Base-by-base conservation (phyloP, 1,284 basidiomycete species). In the Rhodotorula sp. region DNA sequence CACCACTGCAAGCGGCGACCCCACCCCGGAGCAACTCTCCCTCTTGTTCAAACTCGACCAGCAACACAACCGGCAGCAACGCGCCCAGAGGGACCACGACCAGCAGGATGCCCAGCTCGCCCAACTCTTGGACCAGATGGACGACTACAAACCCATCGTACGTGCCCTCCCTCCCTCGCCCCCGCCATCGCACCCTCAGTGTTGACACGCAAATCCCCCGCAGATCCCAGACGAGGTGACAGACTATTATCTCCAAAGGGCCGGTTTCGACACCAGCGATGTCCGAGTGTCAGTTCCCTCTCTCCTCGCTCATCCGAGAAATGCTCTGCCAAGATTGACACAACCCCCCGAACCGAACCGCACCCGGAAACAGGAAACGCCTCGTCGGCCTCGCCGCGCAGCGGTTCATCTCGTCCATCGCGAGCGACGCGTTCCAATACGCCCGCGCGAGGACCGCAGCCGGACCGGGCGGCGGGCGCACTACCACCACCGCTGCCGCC, bases 181-280 rank as follows among this genome's bases (percentile, higher is more conserved):
- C n/a, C 34, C 34, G 34, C 34, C 34, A 34, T 34, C 34, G 34
- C 34, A n/a, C 34, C 34, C 34, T 34, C 34, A 34, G 34, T 34
- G 34, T 34, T 34, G 34, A 34, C 34, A 43, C 61, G 10, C 7
- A 57, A 55, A 47, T 47, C 57, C 21, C 54, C 34, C 21, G 47
- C 79, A 97, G 93, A 94, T 99, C 76, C 97, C 97, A 2, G 97
- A 95, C 80, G 94, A 99, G 81, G 94, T 99, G 21, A 97, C 95
- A 6, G 93, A 97, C 79, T 97, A 95, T 82, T 99, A 97, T 82
- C 87, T 99, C 16, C 94, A 99, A 81, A 86, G 90, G 71, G 92
- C 95, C 28, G 97, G 97, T 0, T 98, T 99, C 81, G 95, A 98
- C 79, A 95, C 92, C 80, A 89, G 94, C 74, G 95, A 99, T 80